phyloP scores from a whole-genome alignment of 805 yeast genomes.

The Saccharomycopsis synnaedendra region DNA sequence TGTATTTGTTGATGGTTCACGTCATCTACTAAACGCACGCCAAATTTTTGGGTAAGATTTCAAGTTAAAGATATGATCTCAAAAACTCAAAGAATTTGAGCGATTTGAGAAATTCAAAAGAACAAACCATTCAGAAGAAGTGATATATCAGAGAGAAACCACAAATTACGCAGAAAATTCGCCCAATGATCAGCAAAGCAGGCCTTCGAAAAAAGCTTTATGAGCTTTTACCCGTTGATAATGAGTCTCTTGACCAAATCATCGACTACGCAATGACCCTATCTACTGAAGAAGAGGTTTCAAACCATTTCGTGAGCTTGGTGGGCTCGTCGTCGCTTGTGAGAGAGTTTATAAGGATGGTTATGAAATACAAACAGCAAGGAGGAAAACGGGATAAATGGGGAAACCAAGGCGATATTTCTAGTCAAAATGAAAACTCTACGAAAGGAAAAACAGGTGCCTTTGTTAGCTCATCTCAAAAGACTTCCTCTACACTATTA shows the following conservation, averaged over 20 bases:
- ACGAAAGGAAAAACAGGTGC: not conserved
- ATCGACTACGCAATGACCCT: conserved; percentile 40
- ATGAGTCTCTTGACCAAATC: conserved; percentile 42
- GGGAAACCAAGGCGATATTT: not conserved
- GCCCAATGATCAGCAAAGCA: conserved; percentile 1
- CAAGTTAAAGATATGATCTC: not conserved
- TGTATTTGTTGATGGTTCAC: no score
- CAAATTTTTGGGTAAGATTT: no score
- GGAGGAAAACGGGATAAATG: not conserved
- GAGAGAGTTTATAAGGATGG: conserved; percentile 31
- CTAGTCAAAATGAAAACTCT: not conserved
- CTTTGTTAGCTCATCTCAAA: not conserved
- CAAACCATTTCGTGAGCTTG: conserved; percentile 41
- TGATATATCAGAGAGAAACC: not conserved
- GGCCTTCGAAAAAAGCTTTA: conserved; percentile 16
- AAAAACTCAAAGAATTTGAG: not conserved
- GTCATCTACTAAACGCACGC: no score
- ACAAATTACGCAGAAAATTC: not conserved
- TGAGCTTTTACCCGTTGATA: conserved; percentile 44
- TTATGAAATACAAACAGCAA: conserved; percentile 1
- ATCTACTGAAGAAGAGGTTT: conserved; percentile 35
- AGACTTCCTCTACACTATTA: not conserved
- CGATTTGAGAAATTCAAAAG: not conserved
- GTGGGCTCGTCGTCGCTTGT: conserved; percentile 49
- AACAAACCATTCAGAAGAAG: not conserved